Percentiles rank a stretch among this genome's conserved stretches.
Evolutionary conservation across 371 early-diverging fungal species (phyloP).

Genomic region (Chytridiales sp.): DNA sequence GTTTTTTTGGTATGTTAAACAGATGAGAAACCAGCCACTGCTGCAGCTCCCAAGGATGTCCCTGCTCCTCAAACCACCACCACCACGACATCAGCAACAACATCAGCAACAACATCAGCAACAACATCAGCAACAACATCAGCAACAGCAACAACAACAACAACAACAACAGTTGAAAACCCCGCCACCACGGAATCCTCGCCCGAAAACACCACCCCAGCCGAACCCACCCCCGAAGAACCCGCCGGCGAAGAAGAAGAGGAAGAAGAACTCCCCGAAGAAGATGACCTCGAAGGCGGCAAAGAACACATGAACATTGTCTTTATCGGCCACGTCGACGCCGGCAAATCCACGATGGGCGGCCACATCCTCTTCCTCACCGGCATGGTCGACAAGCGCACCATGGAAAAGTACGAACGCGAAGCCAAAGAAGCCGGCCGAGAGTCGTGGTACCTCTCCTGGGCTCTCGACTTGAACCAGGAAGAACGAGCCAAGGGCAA

Average conservation of each 20-base stretch:
- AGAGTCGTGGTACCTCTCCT: constrained; percentile 97
- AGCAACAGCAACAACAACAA: constrained; percentile 1
- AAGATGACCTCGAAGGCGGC: constrained; percentile 47
- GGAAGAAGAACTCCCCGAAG: constrained; percentile 53
- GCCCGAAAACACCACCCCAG: constrained; percentile 8
- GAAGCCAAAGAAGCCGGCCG: constrained; percentile 92
- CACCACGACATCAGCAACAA: neutral
- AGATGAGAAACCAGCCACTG: neutral
- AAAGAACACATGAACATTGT: constrained; percentile 96
- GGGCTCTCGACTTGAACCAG: constrained; percentile 94
- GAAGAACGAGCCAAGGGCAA: constrained; percentile 98
- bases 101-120: neutral
- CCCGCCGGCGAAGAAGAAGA: constrained; percentile 33
- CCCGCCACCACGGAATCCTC: too few relatives aligned
- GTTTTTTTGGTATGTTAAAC: too few relatives aligned
- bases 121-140: neutral
- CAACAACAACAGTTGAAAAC: too few relatives aligned
- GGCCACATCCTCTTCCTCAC: constrained; percentile 94
- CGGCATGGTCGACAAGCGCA: constrained; percentile 98
- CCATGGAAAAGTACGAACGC: constrained; percentile 97
- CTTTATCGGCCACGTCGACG: constrained; percentile 99
- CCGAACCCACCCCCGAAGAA: constrained; percentile 22
- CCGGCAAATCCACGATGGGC: constrained; percentile 99
- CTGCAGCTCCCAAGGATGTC: neutral
- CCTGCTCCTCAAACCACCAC: too few relatives aligned